Base-by-base conservation (phyloP, 202 grass and related monocot species). In the Carex arenaria region DNA sequence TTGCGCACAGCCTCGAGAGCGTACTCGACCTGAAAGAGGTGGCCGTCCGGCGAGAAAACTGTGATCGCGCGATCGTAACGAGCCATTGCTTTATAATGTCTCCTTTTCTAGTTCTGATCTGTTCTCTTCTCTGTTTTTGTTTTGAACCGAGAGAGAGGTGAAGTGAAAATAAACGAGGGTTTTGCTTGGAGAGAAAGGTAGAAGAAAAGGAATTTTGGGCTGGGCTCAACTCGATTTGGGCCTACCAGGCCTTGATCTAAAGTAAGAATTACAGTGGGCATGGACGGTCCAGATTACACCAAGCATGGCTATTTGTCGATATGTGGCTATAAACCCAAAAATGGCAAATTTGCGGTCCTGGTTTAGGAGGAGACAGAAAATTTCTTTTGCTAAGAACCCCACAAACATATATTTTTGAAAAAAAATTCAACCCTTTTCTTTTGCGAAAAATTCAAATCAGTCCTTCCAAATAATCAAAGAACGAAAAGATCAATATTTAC, bases 11-110 rank as follows among this genome's bases (percentile, higher is more conserved):
- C 95, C 88, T 95, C 95, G 84, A 98, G 92, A 1, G 95, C 95
- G 83, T 98, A 98, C 84, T 95, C 95, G 12, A 98, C 95, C 95
- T 98, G 95, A 84, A 98, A 95, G 69, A 98, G 95, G 88, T 98
- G 93, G 26, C 93, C 95, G 80, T 95, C 91, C n/a, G 95, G 95
- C 42, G 95, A 95, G 93, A 98, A 98, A 13, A 98, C 95, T 28
- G 95, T 95, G 89, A 98, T 98, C 4, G 95, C 93, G 85, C 96
- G 90, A 76, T 98, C 96, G 91, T 98, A 98, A 67, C 93, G 91
- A 51, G 96, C 96, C 96, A 98, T 95, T 68, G 14, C 7, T 67
- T 1, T 36, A 69, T 61, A 78, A 63, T 79, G 87, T 83, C 79
- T 80, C 70, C 19, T 5, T 23, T 67, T 5, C 30, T 4, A 20